Base-by-base conservation (phyloP, 495 filamentous ascomycete species). In the Annulohypoxylon maeteangense region DNA sequence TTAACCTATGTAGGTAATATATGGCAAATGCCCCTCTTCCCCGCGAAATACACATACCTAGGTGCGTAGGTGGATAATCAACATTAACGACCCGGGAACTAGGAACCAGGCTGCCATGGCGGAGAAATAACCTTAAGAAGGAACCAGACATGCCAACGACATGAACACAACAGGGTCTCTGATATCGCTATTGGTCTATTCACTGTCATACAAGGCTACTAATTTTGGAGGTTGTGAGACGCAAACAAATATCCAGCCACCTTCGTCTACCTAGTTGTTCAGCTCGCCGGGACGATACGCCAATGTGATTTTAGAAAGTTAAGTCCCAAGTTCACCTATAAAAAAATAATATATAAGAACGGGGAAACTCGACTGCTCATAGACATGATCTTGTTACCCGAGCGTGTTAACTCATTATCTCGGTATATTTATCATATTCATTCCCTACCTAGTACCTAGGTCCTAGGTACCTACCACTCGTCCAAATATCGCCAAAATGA, bases 401-500 rank as follows among this genome's bases (percentile, higher is more conserved):
- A 4, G 7, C 50, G 6, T 12, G 18, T 12, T 34, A 3, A 32
- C 29, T 34, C 14, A 11, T 34, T 32, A 27, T 32, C 23, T 51
- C 48, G 14, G 29, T 29, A 22, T 22, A 36, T 36, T 23, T 27
- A 44, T 44, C 40, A 44, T 7, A 44, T 16, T 44, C 14, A 14
- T 44, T 44, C 3, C 40, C 40, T 29, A 6, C 27, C 27, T 44
- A 44, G 1, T 29, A 27, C 14, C n/a, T 11, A 50, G 10, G 11
- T 11, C 23, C 8, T 29, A 29, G 34, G n/a, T n/a, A n/a, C n/a
- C n/a, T 11, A 20, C 12, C 14, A 54, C 14, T 18, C 51, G 8
- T 34, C 31, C n/a, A n/a, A 11, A 51, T 14, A 25, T 56, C 31
- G 38, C 20, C 74, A 83, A 72, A 7, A 84, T 84, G 81, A 83